Evolutionary conservation across 2,329 filamentous ascomycete species (phyloP).

Genomic region (Colletotrichum tanaceti): DNA sequence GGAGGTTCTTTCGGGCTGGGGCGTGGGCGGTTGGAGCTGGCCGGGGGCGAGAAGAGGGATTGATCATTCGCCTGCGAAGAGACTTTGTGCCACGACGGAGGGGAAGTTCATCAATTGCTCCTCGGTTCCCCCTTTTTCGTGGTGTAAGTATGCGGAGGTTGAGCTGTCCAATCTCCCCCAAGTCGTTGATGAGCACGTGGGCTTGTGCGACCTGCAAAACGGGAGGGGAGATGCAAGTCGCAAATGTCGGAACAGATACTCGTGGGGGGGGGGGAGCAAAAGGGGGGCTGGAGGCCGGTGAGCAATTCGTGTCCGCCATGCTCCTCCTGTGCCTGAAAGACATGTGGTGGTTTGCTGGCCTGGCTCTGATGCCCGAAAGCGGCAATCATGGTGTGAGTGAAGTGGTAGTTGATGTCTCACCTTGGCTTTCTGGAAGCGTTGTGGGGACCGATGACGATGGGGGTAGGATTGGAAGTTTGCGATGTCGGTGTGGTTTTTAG

Average conservation of each 20-base stretch:
- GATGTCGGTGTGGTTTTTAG: conserved; percentile 28
- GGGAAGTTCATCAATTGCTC: conserved; percentile 1
- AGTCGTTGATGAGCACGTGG: conserved; percentile 28
- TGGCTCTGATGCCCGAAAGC: conserved; percentile 3
- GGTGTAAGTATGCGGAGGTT: not conserved
- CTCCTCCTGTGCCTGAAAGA: not conserved
- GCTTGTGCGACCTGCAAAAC: conserved; percentile 15
- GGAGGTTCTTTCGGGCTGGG: not conserved
- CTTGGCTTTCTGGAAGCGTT: conserved; percentile 13
- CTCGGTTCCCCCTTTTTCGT: not conserved
- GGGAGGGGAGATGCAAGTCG: conserved; percentile 19
- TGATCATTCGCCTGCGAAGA: conserved; percentile 5
- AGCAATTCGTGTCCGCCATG: not conserved
- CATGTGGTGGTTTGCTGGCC: not conserved
- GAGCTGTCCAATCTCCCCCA: conserved; percentile 1
- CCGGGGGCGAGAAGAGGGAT: not conserved
- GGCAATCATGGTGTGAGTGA: not conserved
- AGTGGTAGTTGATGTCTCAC: conserved; percentile 19
- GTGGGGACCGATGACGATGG: not conserved
- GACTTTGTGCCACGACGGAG: conserved; percentile 33
- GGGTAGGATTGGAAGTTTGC: conserved; percentile 5
- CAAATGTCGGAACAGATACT: not conserved
- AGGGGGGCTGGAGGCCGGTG: conserved; percentile 2
- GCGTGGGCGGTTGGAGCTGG: conserved; percentile 19
- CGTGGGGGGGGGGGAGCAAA: conserved; percentile 8